These are phyloP conservation scores for Chaetomium fimeti DNA, from an alignment of 495 filamentous ascomycete genomes.

Conservation along the genomic window DNA sequence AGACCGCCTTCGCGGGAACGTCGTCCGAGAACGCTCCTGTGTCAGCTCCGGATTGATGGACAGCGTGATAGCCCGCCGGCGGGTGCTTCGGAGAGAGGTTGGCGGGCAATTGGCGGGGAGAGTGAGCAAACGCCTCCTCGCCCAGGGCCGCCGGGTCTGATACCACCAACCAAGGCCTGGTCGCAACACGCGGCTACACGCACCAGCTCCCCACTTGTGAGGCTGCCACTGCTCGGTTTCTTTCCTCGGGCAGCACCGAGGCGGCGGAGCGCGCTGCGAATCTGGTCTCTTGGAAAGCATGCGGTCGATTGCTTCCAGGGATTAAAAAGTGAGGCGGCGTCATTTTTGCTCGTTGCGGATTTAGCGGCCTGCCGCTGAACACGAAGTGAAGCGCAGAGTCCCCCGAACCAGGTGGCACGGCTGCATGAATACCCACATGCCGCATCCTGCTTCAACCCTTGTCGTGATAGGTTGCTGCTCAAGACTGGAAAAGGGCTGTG, in stretches of 20 bases:
- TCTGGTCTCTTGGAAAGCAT: not conserved
- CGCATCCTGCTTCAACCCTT: conserved; percentile 1
- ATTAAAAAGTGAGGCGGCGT: conserved; percentile 16
- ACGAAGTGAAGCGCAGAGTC: conserved; percentile 5
- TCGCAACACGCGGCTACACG: conserved; percentile 22
- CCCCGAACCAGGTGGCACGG: conserved; percentile 3
- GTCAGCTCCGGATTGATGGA: conserved; percentile 9
- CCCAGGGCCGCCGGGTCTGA: not conserved
- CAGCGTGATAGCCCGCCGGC: not conserved
- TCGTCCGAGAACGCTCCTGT: not conserved
- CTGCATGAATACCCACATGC: conserved; percentile 19
- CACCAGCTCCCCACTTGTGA: not conserved
- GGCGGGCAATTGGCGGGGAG: conserved; percentile 4
- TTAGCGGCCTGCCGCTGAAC: conserved; percentile 8
- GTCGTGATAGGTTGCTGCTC: not conserved
- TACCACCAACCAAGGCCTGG: conserved; percentile 8
- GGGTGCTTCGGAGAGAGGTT: conserved; percentile 11
- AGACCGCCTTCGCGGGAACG: conserved; percentile 27
- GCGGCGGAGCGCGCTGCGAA: not conserved
- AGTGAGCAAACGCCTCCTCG: not conserved
- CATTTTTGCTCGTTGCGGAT: conserved; percentile 2
- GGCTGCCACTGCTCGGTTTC: not conserved
- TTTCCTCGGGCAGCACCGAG: not conserved
- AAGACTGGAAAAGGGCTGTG: not conserved
- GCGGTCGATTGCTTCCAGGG: conserved; percentile 3